Percentiles rank a stretch among this genome's conserved stretches.
Evolutionary conservation across 306 rosid species (phyloP).

Genomic region (Vicia faba): DNA sequence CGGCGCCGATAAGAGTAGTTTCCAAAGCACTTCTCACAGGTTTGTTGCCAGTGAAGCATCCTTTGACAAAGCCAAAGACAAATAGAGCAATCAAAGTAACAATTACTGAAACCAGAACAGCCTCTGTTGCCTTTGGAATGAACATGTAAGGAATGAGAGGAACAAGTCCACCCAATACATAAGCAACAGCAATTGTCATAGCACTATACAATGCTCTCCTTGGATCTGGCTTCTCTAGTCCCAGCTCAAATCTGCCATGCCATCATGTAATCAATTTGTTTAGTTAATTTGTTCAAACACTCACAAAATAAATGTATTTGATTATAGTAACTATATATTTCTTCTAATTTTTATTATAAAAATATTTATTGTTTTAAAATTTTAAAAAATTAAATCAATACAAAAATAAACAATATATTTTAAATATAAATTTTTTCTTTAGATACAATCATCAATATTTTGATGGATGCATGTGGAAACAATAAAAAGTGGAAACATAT

Average conservation of each 20-base stretch:
- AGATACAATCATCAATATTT: too few species aligned
- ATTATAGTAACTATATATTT: too few species aligned
- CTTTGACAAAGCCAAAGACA: constrained; percentile 83
- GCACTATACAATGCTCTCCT: constrained; percentile 90
- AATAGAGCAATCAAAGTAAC: constrained; percentile 70
- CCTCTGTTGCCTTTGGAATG: constrained; percentile 62
- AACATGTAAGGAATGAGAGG: constrained; percentile 81
- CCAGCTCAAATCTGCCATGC: constrained; percentile 77
- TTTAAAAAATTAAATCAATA: too few species aligned
- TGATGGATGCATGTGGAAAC: too few species aligned
- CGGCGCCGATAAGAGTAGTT: constrained; percentile 79
- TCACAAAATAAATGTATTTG: not conserved
- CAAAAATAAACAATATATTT: too few species aligned
- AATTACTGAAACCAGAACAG: constrained; percentile 58
- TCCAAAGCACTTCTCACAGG: constrained; percentile 79
- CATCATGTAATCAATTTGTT: not conserved
- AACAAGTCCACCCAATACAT: constrained; percentile 75
- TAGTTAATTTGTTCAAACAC: constrained; percentile 12
- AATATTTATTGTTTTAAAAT: too few species aligned
- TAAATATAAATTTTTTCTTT: too few species aligned
- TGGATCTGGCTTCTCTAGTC: constrained; percentile 93
- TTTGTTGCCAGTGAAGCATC: constrained; percentile 72
- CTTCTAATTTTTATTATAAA: too few species aligned
- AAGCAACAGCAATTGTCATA: constrained; percentile 76
- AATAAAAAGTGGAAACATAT: too few species aligned